Conservation (phyloP, 345 rosid genomes). For the Citrus hindsii region DNA sequence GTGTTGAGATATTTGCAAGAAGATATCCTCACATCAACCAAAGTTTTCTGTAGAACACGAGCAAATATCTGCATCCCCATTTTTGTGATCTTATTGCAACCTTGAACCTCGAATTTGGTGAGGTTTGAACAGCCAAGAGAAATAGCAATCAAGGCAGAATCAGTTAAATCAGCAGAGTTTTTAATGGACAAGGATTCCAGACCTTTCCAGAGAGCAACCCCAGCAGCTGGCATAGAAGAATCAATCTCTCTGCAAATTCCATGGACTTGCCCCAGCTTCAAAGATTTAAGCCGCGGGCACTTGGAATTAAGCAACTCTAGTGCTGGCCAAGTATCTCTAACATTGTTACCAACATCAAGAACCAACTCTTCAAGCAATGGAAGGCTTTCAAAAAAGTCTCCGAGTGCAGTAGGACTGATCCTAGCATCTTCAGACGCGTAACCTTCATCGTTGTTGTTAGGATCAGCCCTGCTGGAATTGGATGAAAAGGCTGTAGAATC, state of each 20-base stretch:
- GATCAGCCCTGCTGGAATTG: slow-evolving; percentile 33
- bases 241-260: slow-evolving; percentile 60
- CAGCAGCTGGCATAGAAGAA: slow-evolving; percentile 63
- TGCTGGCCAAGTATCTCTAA: slow-evolving; percentile 48
- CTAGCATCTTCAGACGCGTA: slow-evolving; percentile 50
- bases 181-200: slow-evolving; percentile 60
- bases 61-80: slow-evolving; percentile 63
- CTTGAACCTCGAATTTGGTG: slow-evolving; percentile 69
- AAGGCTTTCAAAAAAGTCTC: slow-evolving; percentile 41
- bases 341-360: slow-evolving; percentile 61
- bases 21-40: slow-evolving; percentile 69
- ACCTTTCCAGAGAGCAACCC: slow-evolving; percentile 65
- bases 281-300: slow-evolving; percentile 49
- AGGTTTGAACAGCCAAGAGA: slow-evolving; percentile 67
- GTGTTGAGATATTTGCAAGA: slow-evolving; percentile 62
- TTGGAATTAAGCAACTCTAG: slow-evolving; percentile 52
- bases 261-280: slow-evolving; percentile 69
- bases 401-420: slow-evolving; percentile 36
- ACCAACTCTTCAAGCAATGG: slow-evolving; percentile 63
- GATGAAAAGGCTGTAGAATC: slow-evolving; percentile 46
- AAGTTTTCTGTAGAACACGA: slow-evolving; percentile 39
- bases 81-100: slow-evolving; percentile 71
- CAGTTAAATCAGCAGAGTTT: slow-evolving; percentile 62
- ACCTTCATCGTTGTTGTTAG: slow-evolving; percentile 28
- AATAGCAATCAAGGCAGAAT: slow-evolving; percentile 73